Evolutionary conservation across 2,329 filamentous ascomycete species (phyloP).

Genomic region (Fusarium sp.): DNA sequence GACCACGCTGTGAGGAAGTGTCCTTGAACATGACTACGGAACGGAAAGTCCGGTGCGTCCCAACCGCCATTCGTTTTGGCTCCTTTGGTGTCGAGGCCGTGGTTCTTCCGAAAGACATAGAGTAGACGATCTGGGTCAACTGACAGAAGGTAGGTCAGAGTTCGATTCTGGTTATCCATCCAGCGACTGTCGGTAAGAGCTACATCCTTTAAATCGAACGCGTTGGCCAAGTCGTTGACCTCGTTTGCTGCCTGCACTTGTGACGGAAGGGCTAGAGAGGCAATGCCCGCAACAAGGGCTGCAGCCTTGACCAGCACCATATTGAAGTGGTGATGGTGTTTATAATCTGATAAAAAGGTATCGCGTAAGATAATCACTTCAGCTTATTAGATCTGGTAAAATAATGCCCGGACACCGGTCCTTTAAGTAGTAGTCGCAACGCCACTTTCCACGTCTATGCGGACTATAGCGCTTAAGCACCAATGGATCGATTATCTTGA

Average conservation of each 20-base stretch:
- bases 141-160: constrained; percentile 29
- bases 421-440: constrained; percentile 10
- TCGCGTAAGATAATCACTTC: neutral
- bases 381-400: neutral
- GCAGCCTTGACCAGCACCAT: constrained; percentile 31
- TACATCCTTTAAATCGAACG: constrained; percentile 27
- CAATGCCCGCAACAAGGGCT: constrained; percentile 17
- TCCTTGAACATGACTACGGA: constrained; percentile 66
- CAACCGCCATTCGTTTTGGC: constrained; percentile 65
- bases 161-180: constrained; percentile 41
- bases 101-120: constrained; percentile 36
- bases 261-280: neutral
- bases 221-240: constrained; percentile 19
- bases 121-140: constrained; percentile 31
- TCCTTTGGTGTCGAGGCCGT: constrained; percentile 56
- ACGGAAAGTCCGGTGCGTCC: constrained; percentile 69
- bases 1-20: constrained; percentile 67
- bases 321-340: neutral
- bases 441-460: neutral
- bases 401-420: too few relatives aligned
- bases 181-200: constrained; percentile 38
- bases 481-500: neutral
- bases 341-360: neutral
- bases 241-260: constrained; percentile 2
- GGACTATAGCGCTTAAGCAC: neutral